These are phyloP conservation scores for Aquilaria agallochum DNA, from an alignment of 441 rosid genomes.

Conservation along the genomic window DNA sequence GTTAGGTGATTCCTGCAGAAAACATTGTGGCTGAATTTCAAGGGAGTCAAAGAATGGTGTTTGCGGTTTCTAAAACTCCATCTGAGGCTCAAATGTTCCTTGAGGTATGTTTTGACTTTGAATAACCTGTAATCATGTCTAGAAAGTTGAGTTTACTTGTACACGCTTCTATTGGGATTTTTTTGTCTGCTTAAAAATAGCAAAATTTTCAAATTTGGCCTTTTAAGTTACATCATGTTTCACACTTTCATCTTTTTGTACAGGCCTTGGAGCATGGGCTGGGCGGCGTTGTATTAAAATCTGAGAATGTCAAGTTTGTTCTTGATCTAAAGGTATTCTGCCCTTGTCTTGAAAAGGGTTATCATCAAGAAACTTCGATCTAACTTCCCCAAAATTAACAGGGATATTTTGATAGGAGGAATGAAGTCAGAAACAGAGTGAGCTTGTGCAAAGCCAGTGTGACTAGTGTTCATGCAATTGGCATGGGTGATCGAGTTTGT, in stretches of 20 bases:
- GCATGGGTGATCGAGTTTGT: slow-evolving; percentile 94
- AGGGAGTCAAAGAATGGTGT: slow-evolving; percentile 64
- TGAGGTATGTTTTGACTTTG: slow-evolving; percentile 42
- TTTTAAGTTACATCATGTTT: slow-evolving; percentile 1
- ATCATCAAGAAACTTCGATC: slow-evolving; percentile 16
- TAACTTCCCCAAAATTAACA: slow-evolving; percentile 32
- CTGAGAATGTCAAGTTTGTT: slow-evolving; percentile 54
- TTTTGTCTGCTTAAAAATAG: not conserved
- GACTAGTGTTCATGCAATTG: slow-evolving; percentile 50
- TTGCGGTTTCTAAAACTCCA: slow-evolving; percentile 61
- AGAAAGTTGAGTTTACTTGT: not conserved
- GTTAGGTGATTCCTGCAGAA: slow-evolving; percentile 81
- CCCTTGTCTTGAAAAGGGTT: slow-evolving; percentile 6
- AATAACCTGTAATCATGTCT: not conserved
- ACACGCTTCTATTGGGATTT: not conserved
- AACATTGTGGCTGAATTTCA: slow-evolving; percentile 81
- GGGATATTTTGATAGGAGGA: slow-evolving; percentile 82
- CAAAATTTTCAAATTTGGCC: not conserved
- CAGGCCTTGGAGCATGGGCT: slow-evolving; percentile 89
- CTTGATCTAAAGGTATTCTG: slow-evolving; percentile 61
- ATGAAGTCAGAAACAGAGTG: slow-evolving; percentile 49
- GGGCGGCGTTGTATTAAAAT: slow-evolving; percentile 70
- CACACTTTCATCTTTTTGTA: slow-evolving; percentile 1
- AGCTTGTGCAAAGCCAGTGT: slow-evolving; percentile 60
- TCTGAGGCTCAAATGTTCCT: slow-evolving; percentile 69